A percentile compares a stretch with the other conserved stretches of the same genome.
Evolutionary conservation across 2,329 filamentous ascomycete genomes (phyloP).

Genomic region (Penicillium italicum): DNA sequence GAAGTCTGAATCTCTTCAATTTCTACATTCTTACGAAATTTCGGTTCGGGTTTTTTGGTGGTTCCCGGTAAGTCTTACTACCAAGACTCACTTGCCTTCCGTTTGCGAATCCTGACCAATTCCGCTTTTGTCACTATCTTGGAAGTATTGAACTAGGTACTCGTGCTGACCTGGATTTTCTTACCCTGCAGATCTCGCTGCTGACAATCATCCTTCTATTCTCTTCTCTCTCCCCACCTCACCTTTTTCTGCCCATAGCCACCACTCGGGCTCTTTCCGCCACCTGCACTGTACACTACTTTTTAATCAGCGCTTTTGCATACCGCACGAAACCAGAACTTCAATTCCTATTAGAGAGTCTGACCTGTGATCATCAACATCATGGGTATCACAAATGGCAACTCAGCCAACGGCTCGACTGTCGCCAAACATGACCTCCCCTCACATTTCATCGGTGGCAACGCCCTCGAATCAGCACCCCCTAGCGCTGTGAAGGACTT

Average conservation of each 20-base stretch:
- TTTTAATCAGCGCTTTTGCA: conserved; percentile 20
- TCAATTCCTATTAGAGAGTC: conserved; percentile 23
- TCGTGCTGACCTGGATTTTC: background rate
- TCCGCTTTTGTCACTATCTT: conserved; percentile 6
- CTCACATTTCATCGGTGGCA: conserved; percentile 95
- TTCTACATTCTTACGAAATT: background rate
- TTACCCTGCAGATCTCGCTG: background rate
- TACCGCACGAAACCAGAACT: conserved; percentile 7
- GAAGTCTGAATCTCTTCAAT: background rate
- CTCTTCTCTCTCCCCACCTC: background rate
- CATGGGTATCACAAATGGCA: conserved; percentile 42
- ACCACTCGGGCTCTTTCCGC: conserved; percentile 14
- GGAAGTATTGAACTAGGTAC: too few relatives aligned
- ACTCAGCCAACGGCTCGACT: conserved; percentile 55
- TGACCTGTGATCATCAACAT: conserved; percentile 30
- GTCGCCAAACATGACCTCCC: conserved; percentile 78
- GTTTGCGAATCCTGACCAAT: conserved; percentile 9
- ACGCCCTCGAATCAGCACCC: conserved; percentile 75
- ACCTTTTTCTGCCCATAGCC: conserved; percentile 7
- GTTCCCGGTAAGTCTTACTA: conserved; percentile 16
- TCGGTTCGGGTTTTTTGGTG: conserved; percentile 11
- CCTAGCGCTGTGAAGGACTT: conserved; percentile 94
- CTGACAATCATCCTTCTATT: background rate
- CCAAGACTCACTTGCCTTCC: background rate
- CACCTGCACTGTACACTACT: conserved; percentile 22